Evolutionary conservation across 208 protist species (phyloP), one percentile per base, ranked within the genome.

Genomic region (Porcisia deanei): DNA sequence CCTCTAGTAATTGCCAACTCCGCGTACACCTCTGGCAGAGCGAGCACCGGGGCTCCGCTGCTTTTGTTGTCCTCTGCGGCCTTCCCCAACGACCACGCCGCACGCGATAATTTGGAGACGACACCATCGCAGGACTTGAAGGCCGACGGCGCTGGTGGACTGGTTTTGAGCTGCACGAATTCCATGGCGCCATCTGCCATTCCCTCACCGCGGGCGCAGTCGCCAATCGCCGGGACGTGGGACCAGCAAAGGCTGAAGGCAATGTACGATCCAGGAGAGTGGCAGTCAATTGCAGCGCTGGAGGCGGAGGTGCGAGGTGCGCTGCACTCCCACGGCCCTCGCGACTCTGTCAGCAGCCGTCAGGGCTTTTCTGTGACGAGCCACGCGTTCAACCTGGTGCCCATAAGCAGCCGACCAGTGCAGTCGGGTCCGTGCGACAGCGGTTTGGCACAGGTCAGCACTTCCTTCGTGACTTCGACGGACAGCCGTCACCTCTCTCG

Each of bases 231-330:
- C 8, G 61, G 76, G 20, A 47, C 77, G 58, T 81, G 78, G 76
- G 69, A 71, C 45, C 82, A 87, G 80, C 85, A 90, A 69, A 82
- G 76, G 69, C 77, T 85, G 55, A 77, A 77, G 39, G 64, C 73
- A 7, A 87, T 92, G 78, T 92, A 92, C 84, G 80, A 83, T 57
- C 73, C 78, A 22, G 74, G 77, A 20, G 88, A 92, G 81, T 82
- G 86, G 83, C 80, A 88, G 72, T 79, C 66, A 25, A 86, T 92
- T 52, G 88, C 83, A 4, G 78, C 80, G n/a, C 75, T 88, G 9
- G 85, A 92, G 78, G 88, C 75, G 54, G 83, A 92, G 77, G 88
- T 92, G 37, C 88, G 88, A 30, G 77, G 81, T 3, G 83, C 79
- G 0, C 76, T 92, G 6, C 72, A 82, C 73, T 55, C 67, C 20